Evolutionary conservation across 306 rosid species (phyloP), one percentile per base, ranked within the genome.

Genomic region (barrel medic (Medicago truncatula)): DNA sequence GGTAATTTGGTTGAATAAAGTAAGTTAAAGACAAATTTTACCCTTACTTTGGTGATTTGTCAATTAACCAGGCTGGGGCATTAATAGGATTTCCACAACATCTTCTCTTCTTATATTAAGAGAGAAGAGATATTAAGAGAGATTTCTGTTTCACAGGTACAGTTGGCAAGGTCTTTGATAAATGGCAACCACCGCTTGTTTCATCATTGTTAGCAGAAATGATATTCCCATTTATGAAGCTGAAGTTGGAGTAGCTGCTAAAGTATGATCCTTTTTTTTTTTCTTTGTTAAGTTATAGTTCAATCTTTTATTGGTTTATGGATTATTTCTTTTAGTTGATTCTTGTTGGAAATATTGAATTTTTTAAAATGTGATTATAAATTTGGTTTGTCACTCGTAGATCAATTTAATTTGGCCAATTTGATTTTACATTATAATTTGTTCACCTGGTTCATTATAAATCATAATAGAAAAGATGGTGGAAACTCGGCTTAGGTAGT

Each of bases 221-320:
- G 96, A 95, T 75, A 92, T 95, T 76, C 98, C 98, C 17, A 95
- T 95, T 53, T 95, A 95, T 75, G 98, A 92, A 86, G 94, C 98
- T 75, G 97, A 95, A 95, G 96, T 95, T 70, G 98, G 98, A 87
- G 89, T 96, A 71, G 92, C 98, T 17, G 88, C 93, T 70, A 95
- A 95, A 82, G 98, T 94, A 85, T 58, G 75, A 11, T 43, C 38
- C n/a, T n/a, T n/a, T n/a, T 44, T 39, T 14, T 50, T 25, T 50
- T 49, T 38, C 2, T 2, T 23, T 36, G 16, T 50, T 28, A 7
- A 70, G n/a, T 63, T 62, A 2, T 3, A 46, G 2, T 49, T 56
- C 62, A 54, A 67, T 38, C 18, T 47, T 63, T 65, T 47, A 16
- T 76, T 70, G 7, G 31, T 65, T 58, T 64, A 2, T 56, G 13